A percentile compares a stretch with the other conserved stretches of the same genome.
Evolutionary conservation across 2,329 filamentous ascomycete genomes (phyloP).

Genomic region (Arthrobotrys iridis): DNA sequence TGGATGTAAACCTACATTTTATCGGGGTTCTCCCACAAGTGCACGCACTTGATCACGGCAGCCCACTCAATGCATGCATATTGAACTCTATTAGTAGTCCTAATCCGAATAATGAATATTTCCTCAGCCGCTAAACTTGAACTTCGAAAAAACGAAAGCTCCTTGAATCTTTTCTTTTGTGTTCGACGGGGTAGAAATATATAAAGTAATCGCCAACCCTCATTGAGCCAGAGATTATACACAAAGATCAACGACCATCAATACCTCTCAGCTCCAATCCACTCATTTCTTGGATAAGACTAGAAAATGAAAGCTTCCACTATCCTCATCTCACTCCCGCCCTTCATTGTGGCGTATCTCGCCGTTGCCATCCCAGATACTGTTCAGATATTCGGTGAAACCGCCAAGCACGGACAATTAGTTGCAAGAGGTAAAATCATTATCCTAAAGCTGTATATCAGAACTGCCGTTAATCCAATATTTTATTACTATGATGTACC

Average conservation of each 20-base stretch:
- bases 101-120: not conserved
- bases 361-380: not conserved
- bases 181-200: not conserved
- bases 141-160: not conserved
- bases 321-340: not conserved
- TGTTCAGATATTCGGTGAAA: not conserved
- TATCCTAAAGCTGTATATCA: not conserved
- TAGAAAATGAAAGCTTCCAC: not conserved
- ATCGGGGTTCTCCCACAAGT: not conserved
- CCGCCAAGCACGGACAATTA: not conserved
- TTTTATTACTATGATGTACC: too few species aligned
- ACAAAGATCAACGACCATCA: not conserved
- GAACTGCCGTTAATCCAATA: not conserved
- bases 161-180: not conserved
- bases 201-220: not conserved
- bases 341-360: not conserved
- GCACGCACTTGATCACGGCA: not conserved
- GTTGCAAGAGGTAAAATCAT: not conserved
- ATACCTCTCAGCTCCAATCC: not conserved
- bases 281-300: not conserved
- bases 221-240: not conserved
- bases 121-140: not conserved
- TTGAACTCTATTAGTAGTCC: not conserved
- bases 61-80: not conserved
- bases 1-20: not conserved